Evolutionary conservation across 805 yeast genomes (phyloP).

Genomic region (Teunomyces pallodes): DNA sequence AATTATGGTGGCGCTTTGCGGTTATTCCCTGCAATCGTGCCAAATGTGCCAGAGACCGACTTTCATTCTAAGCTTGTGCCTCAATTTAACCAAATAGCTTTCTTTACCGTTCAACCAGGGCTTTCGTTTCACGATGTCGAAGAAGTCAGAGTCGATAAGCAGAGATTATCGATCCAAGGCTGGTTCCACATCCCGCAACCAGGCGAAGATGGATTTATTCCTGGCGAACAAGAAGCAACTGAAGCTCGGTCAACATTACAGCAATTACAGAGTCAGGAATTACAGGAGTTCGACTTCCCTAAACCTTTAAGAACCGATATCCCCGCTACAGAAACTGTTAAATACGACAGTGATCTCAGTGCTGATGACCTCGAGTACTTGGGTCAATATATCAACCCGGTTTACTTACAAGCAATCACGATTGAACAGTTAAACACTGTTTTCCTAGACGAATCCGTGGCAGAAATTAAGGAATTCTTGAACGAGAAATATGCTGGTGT

Average conservation of each 20-base stretch:
- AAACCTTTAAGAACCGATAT: constrained; percentile 51
- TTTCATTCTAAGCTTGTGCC: constrained; percentile 70
- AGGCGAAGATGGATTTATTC: constrained; percentile 82
- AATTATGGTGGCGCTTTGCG: constrained; percentile 93
- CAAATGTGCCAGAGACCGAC: constrained; percentile 88
- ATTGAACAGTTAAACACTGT: constrained; percentile 39
- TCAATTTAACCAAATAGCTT: constrained; percentile 93
- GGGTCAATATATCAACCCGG: constrained; percentile 52
- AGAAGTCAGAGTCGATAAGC: constrained; percentile 89
- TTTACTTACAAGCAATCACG: constrained; percentile 37
- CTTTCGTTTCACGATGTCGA: constrained; percentile 96
- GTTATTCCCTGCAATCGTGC: constrained; percentile 78
- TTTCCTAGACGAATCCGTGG: constrained; percentile 67
- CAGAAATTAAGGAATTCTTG: constrained; percentile 65
- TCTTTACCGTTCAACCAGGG: constrained; percentile 95
- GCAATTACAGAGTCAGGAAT: constrained; percentile 70
- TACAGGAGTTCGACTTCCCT: constrained; percentile 81
- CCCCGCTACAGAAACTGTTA: constrained; percentile 30
- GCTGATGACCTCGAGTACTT: constrained; percentile 51
- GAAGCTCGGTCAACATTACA: constrained; percentile 76
- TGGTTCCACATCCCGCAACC: constrained; percentile 98
- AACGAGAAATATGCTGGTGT: constrained; percentile 49
- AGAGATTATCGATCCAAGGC: constrained; percentile 90
- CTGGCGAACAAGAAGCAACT: constrained; percentile 78
- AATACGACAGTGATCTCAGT: constrained; percentile 7